phyloP scores from a whole-genome alignment of 108 stramenopile species.

The Conticribra weissflogii region DNA sequence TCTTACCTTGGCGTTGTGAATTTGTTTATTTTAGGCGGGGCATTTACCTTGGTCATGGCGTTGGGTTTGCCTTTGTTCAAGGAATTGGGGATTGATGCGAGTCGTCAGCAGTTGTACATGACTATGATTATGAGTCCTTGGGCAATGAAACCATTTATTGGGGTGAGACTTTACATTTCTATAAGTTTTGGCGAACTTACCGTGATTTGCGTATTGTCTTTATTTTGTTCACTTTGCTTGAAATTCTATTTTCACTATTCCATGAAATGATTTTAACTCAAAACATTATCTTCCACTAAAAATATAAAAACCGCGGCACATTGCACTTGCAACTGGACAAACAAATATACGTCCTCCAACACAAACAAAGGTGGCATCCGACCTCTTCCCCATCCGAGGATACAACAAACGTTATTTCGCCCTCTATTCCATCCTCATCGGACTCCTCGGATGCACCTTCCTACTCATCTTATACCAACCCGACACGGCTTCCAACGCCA shows the following conservation, averaged over 20 bases:
- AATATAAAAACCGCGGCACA: no score
- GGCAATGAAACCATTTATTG: constrained; percentile 57
- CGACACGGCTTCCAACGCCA: constrained; percentile 6
- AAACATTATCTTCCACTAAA: no score
- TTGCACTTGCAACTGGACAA: no score
- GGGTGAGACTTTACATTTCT: constrained; percentile 14
- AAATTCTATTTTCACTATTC: background rate
- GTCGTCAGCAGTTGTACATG: constrained; percentile 49
- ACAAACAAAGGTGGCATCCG: background rate
- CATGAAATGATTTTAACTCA: constrained; percentile 27
- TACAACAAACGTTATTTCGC: constrained; percentile 51
- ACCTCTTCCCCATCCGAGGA: constrained; percentile 40
- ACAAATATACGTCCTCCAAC: no score
- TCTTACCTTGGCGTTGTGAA: constrained; percentile 45
- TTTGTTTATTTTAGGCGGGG: constrained; percentile 38
- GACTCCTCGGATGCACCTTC: constrained; percentile 21
- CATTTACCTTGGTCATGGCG: constrained; percentile 42
- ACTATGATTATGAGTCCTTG: constrained; percentile 44
- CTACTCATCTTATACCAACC: constrained; percentile 30
- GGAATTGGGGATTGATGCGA: constrained; percentile 43
- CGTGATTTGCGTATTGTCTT: background rate
- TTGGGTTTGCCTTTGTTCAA: constrained; percentile 45
- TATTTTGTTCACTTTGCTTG: background rate
- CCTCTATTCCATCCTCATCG: constrained; percentile 37
- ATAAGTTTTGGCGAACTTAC: background rate